phyloP scores from a whole-genome alignment of 352 stramenopile species.

The Phytophthora brassicae region DNA sequence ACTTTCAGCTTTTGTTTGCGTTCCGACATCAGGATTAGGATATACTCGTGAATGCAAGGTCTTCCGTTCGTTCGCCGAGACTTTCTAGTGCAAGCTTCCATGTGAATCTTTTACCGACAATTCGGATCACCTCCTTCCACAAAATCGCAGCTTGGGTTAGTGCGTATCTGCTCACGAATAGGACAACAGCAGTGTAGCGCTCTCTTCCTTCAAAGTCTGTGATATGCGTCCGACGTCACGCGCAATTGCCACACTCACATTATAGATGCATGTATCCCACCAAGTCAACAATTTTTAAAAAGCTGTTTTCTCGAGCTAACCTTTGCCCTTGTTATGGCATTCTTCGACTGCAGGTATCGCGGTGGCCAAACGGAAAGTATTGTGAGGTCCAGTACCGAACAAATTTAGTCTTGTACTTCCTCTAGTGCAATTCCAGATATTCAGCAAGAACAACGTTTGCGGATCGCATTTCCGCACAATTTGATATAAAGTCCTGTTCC shows the following conservation, averaged over 20 bases:
- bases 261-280: not conserved
- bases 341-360: constrained; percentile 6
- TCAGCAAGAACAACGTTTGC: not conserved
- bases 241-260: no score
- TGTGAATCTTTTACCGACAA: no score
- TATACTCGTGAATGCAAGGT: no score
- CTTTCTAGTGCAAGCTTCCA: no score
- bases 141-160: not conserved
- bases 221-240: no score
- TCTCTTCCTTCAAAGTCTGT: not conserved
- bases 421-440: no score
- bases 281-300: not conserved
- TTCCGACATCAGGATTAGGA: no score
- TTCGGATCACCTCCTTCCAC: no score
- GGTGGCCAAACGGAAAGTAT: constrained; percentile 13
- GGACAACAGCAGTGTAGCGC: no score
- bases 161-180: not conserved
- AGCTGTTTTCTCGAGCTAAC: not conserved
- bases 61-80: no score
- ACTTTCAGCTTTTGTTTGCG: no score
- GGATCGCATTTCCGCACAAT: not conserved
- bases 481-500: not conserved
- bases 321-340: constrained; percentile 6
- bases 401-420: not conserved
- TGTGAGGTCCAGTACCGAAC: constrained; percentile 4